Evolutionary conservation across 148 eudicot genomes (phyloP), one percentile per base, ranked within the genome.

Genomic region (Rhododendron henanense): DNA sequence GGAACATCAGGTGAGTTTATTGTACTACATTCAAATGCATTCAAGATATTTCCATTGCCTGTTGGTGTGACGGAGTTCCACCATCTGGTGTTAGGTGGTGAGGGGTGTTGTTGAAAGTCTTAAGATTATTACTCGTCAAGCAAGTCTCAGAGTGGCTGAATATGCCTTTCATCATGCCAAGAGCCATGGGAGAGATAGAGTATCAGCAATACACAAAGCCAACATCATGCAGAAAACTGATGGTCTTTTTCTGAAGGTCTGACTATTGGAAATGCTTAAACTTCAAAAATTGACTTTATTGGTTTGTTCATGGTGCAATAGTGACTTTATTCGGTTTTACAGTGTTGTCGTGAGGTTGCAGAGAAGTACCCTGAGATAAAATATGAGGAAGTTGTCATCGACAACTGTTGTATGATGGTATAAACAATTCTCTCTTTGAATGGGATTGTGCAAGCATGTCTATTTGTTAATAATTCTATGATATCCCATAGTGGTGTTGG

Each of bases 321-420:
- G 44, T 84, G 48, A 87, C 19, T 82, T 83, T 33, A n/a, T 37
- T 82, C 81, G 28, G 80, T 41, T 86, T 85, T 87, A 82, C 96
- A 96, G 99, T 96, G 99, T 84, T 96, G 99, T 90, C 96, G 98
- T 61, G 99, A 96, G 91, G 99, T 96, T 85, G 98, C 99, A 81
- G 97, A 93, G 89, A 96, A 96, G 92, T 95, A 95, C 88, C 99
- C 99, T 28, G 99, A 96, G 74, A 93, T 96, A 15, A 90, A 59
- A 84, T 96, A 96, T 67, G 99, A 96, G 91, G 99, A 96, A 91
- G 99, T 96, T 79, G 93, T 96, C 85, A 96, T 96, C 84, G 99
- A 96, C 88, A 96, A 96, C 88, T 92, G 94, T 87, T 95, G 98
- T 86, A 96, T 96, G 99, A 95, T 96, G 99, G 99, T 96, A 94